Evolutionary conservation across 2,329 filamentous ascomycete genomes (phyloP).

Genomic region (Orbilia oligospora): DNA sequence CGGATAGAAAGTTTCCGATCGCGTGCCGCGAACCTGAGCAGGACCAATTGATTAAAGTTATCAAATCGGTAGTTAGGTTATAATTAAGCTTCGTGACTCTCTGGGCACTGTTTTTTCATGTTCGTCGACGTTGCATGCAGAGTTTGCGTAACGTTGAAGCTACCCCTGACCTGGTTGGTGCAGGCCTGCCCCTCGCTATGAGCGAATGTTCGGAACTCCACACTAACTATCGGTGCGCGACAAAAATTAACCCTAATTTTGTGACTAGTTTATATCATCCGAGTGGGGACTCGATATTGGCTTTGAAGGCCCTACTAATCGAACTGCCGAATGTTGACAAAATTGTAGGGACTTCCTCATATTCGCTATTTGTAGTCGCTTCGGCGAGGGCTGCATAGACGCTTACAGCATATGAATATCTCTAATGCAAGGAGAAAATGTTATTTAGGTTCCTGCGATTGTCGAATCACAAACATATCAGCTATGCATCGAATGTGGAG

Average conservation of each 20-base stretch:
- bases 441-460: no score
- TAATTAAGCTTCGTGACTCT: not conserved
- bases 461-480: not conserved
- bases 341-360: not conserved
- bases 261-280: no score
- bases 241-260: no score
- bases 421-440: no score
- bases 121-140: not conserved
- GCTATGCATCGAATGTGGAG: not conserved
- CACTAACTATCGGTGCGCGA: no score
- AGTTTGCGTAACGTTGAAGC: not conserved
- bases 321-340: not conserved
- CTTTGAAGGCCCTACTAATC: not conserved
- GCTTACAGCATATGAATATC: no score
- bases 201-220: not conserved
- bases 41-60: not conserved
- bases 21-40: not conserved
- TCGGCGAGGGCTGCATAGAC: not conserved
- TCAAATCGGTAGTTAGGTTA: not conserved
- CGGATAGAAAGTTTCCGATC: no score
- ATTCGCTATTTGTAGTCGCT: not conserved
- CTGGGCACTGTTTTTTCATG: not conserved
- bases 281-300: not conserved
- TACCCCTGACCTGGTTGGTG: not conserved
- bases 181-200: not conserved